Percentiles rank a stretch among this genome's conserved stretches.
phyloP scores from a whole-genome alignment of 441 rosid species.

The Populus hybrid region DNA sequence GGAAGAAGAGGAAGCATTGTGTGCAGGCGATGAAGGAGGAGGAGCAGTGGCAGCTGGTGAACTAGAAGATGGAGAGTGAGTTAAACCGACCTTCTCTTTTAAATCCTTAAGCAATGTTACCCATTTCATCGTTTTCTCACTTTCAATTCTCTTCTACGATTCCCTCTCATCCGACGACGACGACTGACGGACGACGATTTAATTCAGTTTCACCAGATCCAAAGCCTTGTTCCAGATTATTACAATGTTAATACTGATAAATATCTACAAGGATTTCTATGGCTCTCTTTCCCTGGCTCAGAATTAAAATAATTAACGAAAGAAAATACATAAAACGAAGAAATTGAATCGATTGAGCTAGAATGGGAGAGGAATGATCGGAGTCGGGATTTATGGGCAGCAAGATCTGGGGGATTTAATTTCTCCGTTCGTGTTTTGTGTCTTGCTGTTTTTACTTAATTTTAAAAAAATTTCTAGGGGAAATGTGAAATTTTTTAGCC shows the following conservation, averaged over 20 bases:
- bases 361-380: background rate
- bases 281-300: background rate
- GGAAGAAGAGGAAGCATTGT: slow-evolving; percentile 37
- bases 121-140: slow-evolving; percentile 83
- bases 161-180: slow-evolving; percentile 45
- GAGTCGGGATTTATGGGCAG: slow-evolving; percentile 14
- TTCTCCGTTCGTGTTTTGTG: background rate
- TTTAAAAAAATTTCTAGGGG: background rate
- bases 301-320: too few relatives aligned
- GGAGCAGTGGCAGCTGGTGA: slow-evolving; percentile 38
- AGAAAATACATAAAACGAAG: background rate
- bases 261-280: slow-evolving; percentile 36
- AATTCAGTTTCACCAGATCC: slow-evolving; percentile 35
- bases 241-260: background rate
- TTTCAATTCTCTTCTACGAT: slow-evolving; percentile 27
- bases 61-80: slow-evolving; percentile 57
- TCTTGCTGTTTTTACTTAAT: slow-evolving; percentile 18
- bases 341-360: slow-evolving; percentile 8
- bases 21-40: slow-evolving; percentile 36
- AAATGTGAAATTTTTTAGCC: slow-evolving; percentile 21
- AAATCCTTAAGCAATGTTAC: slow-evolving; percentile 91
- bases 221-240: slow-evolving; percentile 39
- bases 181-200: background rate
- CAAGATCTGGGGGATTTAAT: slow-evolving; percentile 28
- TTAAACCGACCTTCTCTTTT: slow-evolving; percentile 95